phyloP scores from a whole-genome alignment of 2,329 filamentous ascomycete genomes.

The Fusarium citri region DNA sequence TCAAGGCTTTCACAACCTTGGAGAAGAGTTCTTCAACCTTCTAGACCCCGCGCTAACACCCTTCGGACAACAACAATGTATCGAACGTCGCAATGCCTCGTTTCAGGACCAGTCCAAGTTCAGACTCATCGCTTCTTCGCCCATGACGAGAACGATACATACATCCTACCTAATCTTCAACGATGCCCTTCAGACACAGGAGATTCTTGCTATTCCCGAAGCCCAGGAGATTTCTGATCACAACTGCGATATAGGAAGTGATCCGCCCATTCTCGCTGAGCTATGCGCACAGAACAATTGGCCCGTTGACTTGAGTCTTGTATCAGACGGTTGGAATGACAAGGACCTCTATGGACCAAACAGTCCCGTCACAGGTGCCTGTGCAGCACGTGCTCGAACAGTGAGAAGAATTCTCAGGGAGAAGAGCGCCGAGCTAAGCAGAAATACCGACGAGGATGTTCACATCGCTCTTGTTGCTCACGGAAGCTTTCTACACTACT shows the following conservation, averaged over 20 bases:
- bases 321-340: conserved; percentile 20
- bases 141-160: conserved; percentile 27
- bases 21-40: conserved; percentile 34
- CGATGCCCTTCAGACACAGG: conserved; percentile 16
- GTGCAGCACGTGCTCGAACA: conserved; percentile 20
- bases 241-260: conserved; percentile 26
- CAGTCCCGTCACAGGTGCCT: conserved; percentile 29
- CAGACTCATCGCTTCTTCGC: conserved; percentile 28
- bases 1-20: conserved; percentile 36
- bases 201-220: conserved; percentile 32
- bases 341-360: conserved; percentile 33
- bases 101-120: conserved; percentile 37
- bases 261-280: not conserved
- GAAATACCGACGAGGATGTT: conserved; percentile 13
- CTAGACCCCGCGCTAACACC: conserved; percentile 33
- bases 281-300: conserved; percentile 7
- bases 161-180: conserved; percentile 26
- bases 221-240: conserved; percentile 38
- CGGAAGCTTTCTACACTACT: conserved; percentile 34
- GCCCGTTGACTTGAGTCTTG: conserved; percentile 31
- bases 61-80: conserved; percentile 32
- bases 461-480: conserved; percentile 35
- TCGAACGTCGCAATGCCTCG: conserved; percentile 22
- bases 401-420: conserved; percentile 29
- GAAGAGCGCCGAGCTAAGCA: conserved; percentile 11